Conservation (phyloP, 2,329 filamentous ascomycete genomes). For the Alternaria triticimaculans region DNA sequence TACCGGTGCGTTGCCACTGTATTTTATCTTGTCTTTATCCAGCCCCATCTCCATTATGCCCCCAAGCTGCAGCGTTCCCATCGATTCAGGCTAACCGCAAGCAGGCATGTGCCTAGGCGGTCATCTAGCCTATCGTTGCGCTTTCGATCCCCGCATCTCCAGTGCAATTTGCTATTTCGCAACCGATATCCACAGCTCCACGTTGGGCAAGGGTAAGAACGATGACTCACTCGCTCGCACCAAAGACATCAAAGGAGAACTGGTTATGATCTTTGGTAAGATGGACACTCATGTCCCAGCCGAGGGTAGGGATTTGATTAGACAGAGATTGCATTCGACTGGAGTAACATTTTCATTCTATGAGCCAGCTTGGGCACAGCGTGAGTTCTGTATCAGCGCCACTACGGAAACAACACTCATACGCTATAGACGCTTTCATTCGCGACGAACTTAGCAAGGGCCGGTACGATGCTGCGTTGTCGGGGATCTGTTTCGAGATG, state of each 20-base stretch:
- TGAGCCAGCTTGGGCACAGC: constrained; percentile 92
- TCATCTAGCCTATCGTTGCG: constrained; percentile 77
- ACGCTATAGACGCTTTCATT: constrained; percentile 76
- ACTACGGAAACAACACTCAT: neutral
- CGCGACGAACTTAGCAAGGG: constrained; percentile 91
- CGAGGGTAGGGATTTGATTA: constrained; percentile 81
- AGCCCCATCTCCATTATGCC: neutral
- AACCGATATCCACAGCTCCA: constrained; percentile 84
- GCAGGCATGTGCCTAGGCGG: constrained; percentile 85
- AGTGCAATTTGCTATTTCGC: constrained; percentile 89
- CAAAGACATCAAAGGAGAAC: constrained; percentile 74
- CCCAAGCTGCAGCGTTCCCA: neutral
- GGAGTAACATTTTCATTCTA: constrained; percentile 80
- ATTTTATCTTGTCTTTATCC: neutral
- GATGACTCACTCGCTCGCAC: constrained; percentile 69
- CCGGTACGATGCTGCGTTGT: constrained; percentile 87
- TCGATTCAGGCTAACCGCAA: neutral
- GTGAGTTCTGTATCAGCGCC: constrained; percentile 50
- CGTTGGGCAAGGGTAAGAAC: constrained; percentile 71
- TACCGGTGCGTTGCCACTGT: constrained; percentile 28
- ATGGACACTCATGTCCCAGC: constrained; percentile 89
- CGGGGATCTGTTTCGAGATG: constrained; percentile 89
- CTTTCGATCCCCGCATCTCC: constrained; percentile 76
- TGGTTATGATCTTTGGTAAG: constrained; percentile 90
- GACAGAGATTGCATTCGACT: constrained; percentile 51